Conservation (phyloP, 2,329 filamentous ascomycete species). For the Cadophora malorum region DNA sequence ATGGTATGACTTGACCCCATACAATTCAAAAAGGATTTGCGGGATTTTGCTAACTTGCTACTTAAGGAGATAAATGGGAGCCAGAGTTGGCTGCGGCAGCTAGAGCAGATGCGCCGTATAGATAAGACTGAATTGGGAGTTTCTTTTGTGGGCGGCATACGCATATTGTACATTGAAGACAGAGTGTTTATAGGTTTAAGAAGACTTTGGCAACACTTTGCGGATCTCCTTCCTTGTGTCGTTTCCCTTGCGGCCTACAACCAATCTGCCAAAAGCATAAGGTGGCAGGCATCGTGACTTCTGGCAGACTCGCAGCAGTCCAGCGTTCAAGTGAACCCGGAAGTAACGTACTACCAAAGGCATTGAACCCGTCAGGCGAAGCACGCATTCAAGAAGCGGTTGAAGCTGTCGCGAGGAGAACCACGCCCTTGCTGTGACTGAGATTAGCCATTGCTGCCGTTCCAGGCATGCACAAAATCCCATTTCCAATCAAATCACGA, state of each 20-base stretch:
- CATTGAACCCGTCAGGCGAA: too few relatives aligned
- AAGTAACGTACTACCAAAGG: too few relatives aligned
- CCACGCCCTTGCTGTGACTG: too few relatives aligned
- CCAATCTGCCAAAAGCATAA: too few relatives aligned
- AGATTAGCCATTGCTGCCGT: too few relatives aligned
- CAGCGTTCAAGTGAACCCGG: too few relatives aligned
- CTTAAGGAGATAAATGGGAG: slow-evolving; percentile 85
- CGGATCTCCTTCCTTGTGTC: not conserved
- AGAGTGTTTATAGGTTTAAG: slow-evolving; percentile 32
- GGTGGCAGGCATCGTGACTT: too few relatives aligned
- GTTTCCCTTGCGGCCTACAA: not conserved
- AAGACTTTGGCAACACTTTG: slow-evolving; percentile 8
- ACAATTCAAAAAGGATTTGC: not conserved
- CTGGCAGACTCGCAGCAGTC: too few relatives aligned
- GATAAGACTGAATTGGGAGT: slow-evolving; percentile 56
- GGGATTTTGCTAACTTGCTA: not conserved
- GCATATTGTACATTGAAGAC: slow-evolving; percentile 39
- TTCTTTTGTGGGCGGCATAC: slow-evolving; percentile 16
- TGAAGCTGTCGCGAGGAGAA: too few relatives aligned
- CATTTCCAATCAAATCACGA: too few relatives aligned
- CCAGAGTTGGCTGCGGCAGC: slow-evolving; percentile 92
- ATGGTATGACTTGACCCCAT: slow-evolving; percentile 51
- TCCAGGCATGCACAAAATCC: too few relatives aligned
- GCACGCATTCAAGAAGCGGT: too few relatives aligned
- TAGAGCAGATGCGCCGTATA: slow-evolving; percentile 90